phyloP scores from a whole-genome alignment of 306 rosid genomes.

The Fagus crenata region DNA sequence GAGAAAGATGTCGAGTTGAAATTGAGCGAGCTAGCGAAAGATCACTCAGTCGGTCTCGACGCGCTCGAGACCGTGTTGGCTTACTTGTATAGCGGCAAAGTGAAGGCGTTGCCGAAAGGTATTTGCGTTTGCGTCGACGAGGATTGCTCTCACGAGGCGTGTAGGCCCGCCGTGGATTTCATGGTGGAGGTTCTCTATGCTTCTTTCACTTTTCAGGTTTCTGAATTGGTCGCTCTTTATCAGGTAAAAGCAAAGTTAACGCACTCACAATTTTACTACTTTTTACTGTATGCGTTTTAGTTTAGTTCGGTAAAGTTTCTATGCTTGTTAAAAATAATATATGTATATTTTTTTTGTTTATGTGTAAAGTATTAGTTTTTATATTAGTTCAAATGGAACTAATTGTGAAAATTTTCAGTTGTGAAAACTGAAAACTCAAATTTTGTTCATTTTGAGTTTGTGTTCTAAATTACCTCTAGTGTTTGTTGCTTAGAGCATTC shows the following conservation, averaged over 20 bases:
- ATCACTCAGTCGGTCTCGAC: conserved; percentile 46
- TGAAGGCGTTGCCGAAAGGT: conserved; percentile 28
- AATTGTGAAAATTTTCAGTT: no score
- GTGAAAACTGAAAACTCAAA: no score
- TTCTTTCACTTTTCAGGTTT: conserved; percentile 45
- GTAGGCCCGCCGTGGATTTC: conserved; percentile 58
- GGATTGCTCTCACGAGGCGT: conserved; percentile 52
- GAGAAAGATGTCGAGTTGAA: conserved; percentile 21
- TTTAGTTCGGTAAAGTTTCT: no score
- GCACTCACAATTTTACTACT: no score
- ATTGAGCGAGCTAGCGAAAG: conserved; percentile 53
- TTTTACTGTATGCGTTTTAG: no score
- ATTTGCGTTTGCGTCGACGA: conserved; percentile 55
- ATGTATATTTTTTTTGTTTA: no score
- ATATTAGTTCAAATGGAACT: no score
- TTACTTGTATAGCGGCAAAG: conserved; percentile 57
- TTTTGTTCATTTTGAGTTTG: neutral
- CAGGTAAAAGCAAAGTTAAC: conserved; percentile 33
- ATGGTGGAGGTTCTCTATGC: conserved; percentile 49
- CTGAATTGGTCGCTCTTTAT: conserved; percentile 50
- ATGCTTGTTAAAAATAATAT: no score
- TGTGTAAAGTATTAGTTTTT: no score
- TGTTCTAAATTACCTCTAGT: neutral
- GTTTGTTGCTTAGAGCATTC: neutral
- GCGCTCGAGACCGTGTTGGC: conserved; percentile 41